These are phyloP conservation scores for Combretum micranthum DNA, from an alignment of 345 rosid genomes.

Conservation along the genomic window DNA sequence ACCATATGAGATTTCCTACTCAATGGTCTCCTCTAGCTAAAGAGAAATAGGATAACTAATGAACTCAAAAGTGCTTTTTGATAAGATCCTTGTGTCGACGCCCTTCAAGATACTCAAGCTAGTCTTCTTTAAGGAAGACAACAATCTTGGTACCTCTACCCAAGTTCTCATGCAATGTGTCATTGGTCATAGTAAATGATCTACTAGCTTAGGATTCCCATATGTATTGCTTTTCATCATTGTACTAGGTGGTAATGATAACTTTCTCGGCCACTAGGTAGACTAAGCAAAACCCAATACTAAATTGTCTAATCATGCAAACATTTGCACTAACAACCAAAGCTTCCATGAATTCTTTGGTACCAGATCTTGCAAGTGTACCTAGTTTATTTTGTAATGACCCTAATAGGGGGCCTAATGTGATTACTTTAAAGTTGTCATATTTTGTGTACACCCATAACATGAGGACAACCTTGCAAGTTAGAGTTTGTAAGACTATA, in stretches of 20 bases:
- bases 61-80: slow-evolving; percentile 93
- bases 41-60: slow-evolving; percentile 82
- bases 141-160: slow-evolving; percentile 86
- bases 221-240: slow-evolving; percentile 77
- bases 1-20: slow-evolving; percentile 82
- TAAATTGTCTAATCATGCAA: slow-evolving; percentile 83
- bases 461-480: too few species aligned
- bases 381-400: slow-evolving; percentile 94
- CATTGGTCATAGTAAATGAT: slow-evolving; percentile 75
- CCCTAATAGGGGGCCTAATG: too few species aligned
- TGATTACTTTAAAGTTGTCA: too few species aligned
- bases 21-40: slow-evolving; percentile 82
- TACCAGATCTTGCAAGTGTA: slow-evolving; percentile 84
- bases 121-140: slow-evolving; percentile 73
- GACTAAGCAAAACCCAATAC: slow-evolving; percentile 79
- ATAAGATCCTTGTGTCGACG: slow-evolving; percentile 74
- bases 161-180: slow-evolving; percentile 53
- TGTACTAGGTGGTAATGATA: slow-evolving; percentile 64
- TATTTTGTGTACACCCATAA: too few species aligned
- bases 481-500: too few species aligned
- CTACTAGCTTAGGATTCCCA: slow-evolving; percentile 98
- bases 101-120: slow-evolving; percentile 87
- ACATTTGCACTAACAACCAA: slow-evolving; percentile 84
- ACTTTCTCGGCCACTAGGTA: slow-evolving; percentile 83
- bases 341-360: slow-evolving; percentile 89